These are phyloP conservation scores for Trypanosoma cruzi DNA, from an alignment of 208 protist species.

Conservation along the genomic window DNA sequence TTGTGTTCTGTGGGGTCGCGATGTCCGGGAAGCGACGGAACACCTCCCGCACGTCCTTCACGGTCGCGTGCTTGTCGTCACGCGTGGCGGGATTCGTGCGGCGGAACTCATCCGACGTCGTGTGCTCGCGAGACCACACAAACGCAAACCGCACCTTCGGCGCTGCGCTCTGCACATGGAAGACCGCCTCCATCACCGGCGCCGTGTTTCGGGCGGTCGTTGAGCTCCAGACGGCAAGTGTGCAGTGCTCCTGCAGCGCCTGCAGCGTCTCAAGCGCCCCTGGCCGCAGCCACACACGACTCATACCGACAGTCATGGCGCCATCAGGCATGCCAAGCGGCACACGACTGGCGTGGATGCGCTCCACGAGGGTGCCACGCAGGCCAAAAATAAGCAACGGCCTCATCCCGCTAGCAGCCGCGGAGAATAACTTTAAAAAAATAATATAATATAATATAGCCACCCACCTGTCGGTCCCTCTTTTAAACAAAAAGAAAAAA, in stretches of 20 bases:
- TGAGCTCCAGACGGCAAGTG: conserved; percentile 88
- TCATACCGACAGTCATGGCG: conserved; percentile 73
- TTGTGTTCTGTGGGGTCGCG: conserved; percentile 68
- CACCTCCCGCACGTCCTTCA: conserved; percentile 77
- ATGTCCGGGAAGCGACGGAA: conserved; percentile 64
- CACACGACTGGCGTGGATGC: conserved; percentile 65
- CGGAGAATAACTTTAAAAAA: too few species aligned
- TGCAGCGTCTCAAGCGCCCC: conserved; percentile 60
- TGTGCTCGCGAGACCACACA: conserved; percentile 89
- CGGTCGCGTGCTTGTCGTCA: conserved; percentile 82
- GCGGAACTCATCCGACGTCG: conserved; percentile 72
- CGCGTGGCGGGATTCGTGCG: conserved; percentile 46
- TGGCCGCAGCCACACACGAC: conserved; percentile 84
- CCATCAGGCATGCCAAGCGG: conserved; percentile 58
- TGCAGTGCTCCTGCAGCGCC: conserved; percentile 70
- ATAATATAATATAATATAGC: too few species aligned
- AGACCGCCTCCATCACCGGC: conserved; percentile 79
- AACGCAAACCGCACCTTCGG: conserved; percentile 62
- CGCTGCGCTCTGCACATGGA: conserved; percentile 27
- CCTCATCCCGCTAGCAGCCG: too few species aligned
- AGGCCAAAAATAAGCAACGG: conserved; percentile 85
- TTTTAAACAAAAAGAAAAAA: too few species aligned
- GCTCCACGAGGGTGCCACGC: conserved; percentile 85
- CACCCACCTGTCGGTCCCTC: too few species aligned
- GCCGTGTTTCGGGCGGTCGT: conserved; percentile 84